These are phyloP conservation scores for Acacia concinna DNA, from an alignment of 331 rosid genomes.

Conservation along the genomic window DNA sequence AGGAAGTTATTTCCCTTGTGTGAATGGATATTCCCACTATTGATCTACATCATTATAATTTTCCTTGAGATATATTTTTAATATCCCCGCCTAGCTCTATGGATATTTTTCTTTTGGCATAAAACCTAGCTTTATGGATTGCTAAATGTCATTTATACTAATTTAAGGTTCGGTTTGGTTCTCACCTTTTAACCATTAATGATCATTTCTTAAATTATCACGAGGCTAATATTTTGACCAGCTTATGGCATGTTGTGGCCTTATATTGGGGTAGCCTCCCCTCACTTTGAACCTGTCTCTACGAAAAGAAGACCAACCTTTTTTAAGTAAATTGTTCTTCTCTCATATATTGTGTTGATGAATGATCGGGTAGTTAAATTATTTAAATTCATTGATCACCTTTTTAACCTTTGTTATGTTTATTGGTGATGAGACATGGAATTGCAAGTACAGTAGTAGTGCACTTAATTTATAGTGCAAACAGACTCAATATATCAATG, in stretches of 20 bases:
- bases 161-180: no score
- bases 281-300: neutral
- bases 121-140: no score
- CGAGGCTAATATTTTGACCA: neutral
- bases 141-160: no score
- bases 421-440: neutral
- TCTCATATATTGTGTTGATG: neutral
- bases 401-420: conserved; percentile 1
- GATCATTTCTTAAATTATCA: neutral
- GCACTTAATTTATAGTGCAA: neutral
- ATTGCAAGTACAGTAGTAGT: neutral
- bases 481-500: neutral
- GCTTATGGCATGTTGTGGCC: neutral
- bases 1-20: no score
- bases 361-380: neutral
- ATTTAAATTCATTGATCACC: neutral
- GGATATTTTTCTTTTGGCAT: no score
- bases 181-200: no score
- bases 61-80: no score
- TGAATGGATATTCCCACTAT: no score
- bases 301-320: neutral
- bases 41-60: no score
- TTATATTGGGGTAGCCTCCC: neutral
- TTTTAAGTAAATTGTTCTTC: neutral
- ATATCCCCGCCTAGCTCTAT: no score